These are phyloP conservation scores for Fusarium udum DNA, from an alignment of 2,329 filamentous ascomycete genomes.

Conservation along the genomic window DNA sequence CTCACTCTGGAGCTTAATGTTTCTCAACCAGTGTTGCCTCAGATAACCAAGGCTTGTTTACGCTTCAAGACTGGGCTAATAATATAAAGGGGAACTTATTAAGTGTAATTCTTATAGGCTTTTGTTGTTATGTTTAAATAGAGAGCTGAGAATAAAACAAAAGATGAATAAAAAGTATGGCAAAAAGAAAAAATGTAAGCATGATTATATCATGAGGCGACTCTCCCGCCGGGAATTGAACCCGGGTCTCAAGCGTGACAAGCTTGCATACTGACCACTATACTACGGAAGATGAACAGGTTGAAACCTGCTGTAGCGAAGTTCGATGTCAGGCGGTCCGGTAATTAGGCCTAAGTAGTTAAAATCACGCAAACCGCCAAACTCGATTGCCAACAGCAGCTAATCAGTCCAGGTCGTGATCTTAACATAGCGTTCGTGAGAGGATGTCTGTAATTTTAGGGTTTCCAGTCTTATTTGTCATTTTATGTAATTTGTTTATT, in stretches of 20 bases:
- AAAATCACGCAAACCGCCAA: fast-evolving
- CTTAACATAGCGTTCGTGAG: too few relatives aligned
- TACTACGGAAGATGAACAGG: constrained; percentile 6
- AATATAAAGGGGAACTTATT: not conserved
- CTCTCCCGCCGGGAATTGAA: constrained; percentile 2
- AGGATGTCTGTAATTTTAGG: not conserved
- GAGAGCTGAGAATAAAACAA: not conserved
- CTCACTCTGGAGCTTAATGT: not conserved
- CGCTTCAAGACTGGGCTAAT: fast-evolving
- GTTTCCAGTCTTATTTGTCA: fast-evolving
- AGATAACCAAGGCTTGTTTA: fast-evolving
- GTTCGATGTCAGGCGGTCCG: fast-evolving
- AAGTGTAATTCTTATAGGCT: not conserved
- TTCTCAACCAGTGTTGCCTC: fast-evolving
- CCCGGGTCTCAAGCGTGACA: not conserved
- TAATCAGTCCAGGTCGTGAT: fast-evolving
- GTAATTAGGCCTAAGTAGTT: fast-evolving
- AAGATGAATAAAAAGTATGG: not conserved
- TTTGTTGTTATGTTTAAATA: not conserved
- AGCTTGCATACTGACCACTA: too few relatives aligned
- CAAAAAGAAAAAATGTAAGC: not conserved
- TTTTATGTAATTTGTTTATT: too few relatives aligned
- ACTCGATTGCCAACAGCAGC: fast-evolving
- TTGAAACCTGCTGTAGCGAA: not conserved
- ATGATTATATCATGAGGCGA: not conserved